These are phyloP conservation scores for cucumber (Cucumis sativus) DNA, from an alignment of 306 rosid genomes.

Conservation along the genomic window Cucumber_9930_V3 NC_026657.2:28769001-28769500, in stretches of 20 bases:
- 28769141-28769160: constrained; percentile 17
- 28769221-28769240: constrained; percentile 12
- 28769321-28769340: not conserved
- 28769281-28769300: constrained; percentile 34
- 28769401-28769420: constrained; percentile 13
- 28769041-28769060: constrained; percentile 7
- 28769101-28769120: not conserved
- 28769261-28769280: constrained; percentile 22
- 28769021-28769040: not conserved
- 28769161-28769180: not conserved
- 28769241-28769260: constrained; percentile 8
- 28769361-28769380: constrained; percentile 12
- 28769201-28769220: constrained; percentile 12
- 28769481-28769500: constrained; percentile 8
- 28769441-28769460: constrained; percentile 11
- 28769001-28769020: constrained; percentile 19
- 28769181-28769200: not conserved
- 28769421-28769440: constrained; percentile 17
- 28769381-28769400: constrained; percentile 4
- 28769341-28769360: not conserved
- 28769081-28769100: not conserved
- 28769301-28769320: constrained; percentile 32
- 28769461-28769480: constrained; percentile 14
- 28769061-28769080: constrained; percentile 14
- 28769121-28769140: not conserved